Conservation (phyloP, 768 basidiomycete genomes). For the Suillus luteus region DNA sequence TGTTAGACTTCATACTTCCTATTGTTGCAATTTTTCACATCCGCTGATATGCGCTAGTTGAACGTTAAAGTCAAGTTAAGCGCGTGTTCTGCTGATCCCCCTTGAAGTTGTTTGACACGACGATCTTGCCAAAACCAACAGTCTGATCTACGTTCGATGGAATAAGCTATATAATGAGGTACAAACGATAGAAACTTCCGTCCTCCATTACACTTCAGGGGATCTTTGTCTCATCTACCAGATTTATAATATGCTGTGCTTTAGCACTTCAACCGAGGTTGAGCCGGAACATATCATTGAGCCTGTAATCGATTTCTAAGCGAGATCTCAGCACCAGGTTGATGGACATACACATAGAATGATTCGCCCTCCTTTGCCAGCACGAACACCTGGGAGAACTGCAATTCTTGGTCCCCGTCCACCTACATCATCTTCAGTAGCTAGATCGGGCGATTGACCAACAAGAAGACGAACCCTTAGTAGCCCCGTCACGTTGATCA, state of each 20-base stretch:
- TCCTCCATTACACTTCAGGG: conserved; percentile 22
- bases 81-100: neutral
- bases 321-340: conserved; percentile 8
- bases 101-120: neutral
- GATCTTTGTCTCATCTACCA: conserved; percentile 10
- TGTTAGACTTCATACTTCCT: conserved; percentile 10
- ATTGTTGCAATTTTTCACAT: neutral
- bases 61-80: neutral
- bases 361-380: conserved; percentile 71
- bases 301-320: conserved; percentile 40
- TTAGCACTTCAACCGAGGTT: conserved; percentile 57
- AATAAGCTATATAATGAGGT: conserved; percentile 9
- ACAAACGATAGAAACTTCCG: conserved; percentile 25
- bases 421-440: conserved; percentile 50
- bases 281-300: conserved; percentile 92
- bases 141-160: conserved; percentile 1
- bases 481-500: conserved; percentile 89
- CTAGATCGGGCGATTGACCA: conserved; percentile 2
- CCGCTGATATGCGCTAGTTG: neutral
- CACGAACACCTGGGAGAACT: conserved; percentile 93
- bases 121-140: neutral
- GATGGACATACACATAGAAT: conserved; percentile 79
- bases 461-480: conserved; percentile 55
- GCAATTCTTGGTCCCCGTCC: conserved; percentile 74
- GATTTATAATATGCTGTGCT: conserved; percentile 9